phyloP scores from a whole-genome alignment of 768 basidiomycete species.

The Tulasnella sp. region DNA sequence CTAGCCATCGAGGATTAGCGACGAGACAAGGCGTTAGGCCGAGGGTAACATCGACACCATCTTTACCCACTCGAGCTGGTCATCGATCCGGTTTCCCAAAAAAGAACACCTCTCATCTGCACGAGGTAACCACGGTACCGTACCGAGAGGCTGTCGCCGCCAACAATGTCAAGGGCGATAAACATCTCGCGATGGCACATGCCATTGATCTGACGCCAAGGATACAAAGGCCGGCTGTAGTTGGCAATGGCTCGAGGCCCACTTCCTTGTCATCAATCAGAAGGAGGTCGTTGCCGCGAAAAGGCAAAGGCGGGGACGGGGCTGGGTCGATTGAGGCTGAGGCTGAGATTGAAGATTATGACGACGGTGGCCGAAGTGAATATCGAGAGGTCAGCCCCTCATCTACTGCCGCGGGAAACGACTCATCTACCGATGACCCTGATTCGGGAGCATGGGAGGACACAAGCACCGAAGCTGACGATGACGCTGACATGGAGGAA shows the following conservation, averaged over 20 bases:
- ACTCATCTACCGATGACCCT: neutral
- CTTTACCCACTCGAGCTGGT: too few species aligned
- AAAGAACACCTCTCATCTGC: slow-evolving; percentile 15
- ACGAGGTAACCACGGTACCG: slow-evolving; percentile 10
- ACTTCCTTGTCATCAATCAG: too few species aligned
- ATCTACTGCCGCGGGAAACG: neutral
- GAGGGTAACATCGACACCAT: too few species aligned
- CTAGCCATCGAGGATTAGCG: too few species aligned
- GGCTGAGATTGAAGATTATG: neutral
- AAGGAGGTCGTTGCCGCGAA: neutral
- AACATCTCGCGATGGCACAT: too few species aligned
- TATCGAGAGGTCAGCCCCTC: slow-evolving; percentile 9
- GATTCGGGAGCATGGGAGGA: slow-evolving; percentile 6
- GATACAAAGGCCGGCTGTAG: neutral
- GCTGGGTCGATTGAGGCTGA: neutral
- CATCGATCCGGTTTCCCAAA: too few species aligned
- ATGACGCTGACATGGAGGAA: neutral
- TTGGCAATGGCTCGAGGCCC: too few species aligned
- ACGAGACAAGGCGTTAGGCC: too few species aligned
- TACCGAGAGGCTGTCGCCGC: too few species aligned
- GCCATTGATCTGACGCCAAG: neutral
- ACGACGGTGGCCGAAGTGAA: neutral
- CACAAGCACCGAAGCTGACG: slow-evolving; percentile 10
- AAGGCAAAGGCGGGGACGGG: neutral
- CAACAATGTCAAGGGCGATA: too few species aligned